These are phyloP conservation scores for Mucuna pruriens DNA, from an alignment of 306 rosid genomes.

Conservation along the genomic window DNA sequence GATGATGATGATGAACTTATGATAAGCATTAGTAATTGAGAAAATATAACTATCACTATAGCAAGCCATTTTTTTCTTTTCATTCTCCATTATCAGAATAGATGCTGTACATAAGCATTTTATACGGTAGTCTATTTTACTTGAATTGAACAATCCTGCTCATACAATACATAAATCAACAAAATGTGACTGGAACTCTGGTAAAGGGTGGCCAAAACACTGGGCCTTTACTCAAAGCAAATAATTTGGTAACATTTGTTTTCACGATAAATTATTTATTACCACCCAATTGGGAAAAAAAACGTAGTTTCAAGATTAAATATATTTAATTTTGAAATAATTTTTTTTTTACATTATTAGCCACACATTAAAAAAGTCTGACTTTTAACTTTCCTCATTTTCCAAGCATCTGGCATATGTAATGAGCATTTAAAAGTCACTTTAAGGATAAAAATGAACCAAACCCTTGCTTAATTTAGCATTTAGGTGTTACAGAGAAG, in stretches of 20 bases:
- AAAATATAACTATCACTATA: slow-evolving; percentile 15
- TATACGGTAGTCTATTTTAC: background rate
- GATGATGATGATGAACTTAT: background rate
- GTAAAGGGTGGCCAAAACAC: background rate
- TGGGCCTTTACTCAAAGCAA: background rate
- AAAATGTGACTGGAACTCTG: background rate
- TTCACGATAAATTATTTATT: background rate
- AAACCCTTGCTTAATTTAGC: slow-evolving; percentile 5
- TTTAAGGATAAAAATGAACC: background rate
- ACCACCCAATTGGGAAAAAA: background rate
- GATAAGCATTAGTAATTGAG: background rate
- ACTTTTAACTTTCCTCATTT: background rate
- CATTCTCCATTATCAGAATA: background rate
- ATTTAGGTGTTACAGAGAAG: background rate
- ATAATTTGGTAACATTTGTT: background rate
- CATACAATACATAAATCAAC: background rate
- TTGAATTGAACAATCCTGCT: background rate
- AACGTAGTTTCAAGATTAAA: background rate
- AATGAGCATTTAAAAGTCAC: background rate
- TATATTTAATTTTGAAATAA: background rate
- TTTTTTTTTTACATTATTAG: background rate
- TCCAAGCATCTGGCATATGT: background rate
- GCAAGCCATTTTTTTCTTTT: background rate
- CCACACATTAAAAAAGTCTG: background rate
- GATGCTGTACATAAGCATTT: background rate